phyloP scores from a whole-genome alignment of 805 yeast species.

The Blastobotrys americana region DNA sequence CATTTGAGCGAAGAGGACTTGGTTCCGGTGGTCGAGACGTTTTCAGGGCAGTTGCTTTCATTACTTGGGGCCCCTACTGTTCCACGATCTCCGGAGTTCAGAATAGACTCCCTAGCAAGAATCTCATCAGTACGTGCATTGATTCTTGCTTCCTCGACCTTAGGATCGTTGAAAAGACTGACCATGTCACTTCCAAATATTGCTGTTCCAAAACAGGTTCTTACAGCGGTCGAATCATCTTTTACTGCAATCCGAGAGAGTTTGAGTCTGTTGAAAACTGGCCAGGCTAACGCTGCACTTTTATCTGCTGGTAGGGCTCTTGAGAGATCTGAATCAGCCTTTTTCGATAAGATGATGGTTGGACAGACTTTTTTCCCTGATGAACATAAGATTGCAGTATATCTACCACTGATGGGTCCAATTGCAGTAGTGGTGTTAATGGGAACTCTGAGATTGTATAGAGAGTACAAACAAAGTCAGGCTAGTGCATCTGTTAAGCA shows the following conservation, averaged over 20 bases:
- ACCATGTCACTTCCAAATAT: conserved; percentile 66
- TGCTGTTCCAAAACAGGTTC: conserved; percentile 72
- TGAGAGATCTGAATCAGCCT: conserved; percentile 61
- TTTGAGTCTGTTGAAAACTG: conserved; percentile 26
- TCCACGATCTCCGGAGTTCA: conserved; percentile 52
- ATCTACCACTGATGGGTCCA: conserved; percentile 86
- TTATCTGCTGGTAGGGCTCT: conserved; percentile 46
- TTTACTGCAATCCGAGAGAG: conserved; percentile 39
- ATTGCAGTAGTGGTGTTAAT: conserved; percentile 49
- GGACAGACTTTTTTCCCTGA: conserved; percentile 93
- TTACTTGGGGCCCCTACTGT: conserved; percentile 59
- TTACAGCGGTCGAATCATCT: conserved; percentile 47
- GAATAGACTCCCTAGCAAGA: conserved; percentile 63
- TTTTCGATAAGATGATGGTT: conserved; percentile 91
- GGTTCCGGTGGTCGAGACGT: conserved; percentile 53
- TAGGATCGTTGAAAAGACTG: conserved; percentile 64
- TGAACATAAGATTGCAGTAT: conserved; percentile 92
- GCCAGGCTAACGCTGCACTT: conserved; percentile 37
- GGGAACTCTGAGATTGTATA: conserved; percentile 26
- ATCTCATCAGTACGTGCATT: conserved; percentile 52
- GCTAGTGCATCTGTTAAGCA: no score
- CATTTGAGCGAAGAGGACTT: conserved; percentile 38
- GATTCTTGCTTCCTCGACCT: conserved; percentile 55
- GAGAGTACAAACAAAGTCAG: conserved; percentile 20
- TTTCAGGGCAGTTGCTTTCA: conserved; percentile 67